Evolutionary conservation across 805 yeast species (phyloP).

Genomic region (Jamesozyma piceae): DNA sequence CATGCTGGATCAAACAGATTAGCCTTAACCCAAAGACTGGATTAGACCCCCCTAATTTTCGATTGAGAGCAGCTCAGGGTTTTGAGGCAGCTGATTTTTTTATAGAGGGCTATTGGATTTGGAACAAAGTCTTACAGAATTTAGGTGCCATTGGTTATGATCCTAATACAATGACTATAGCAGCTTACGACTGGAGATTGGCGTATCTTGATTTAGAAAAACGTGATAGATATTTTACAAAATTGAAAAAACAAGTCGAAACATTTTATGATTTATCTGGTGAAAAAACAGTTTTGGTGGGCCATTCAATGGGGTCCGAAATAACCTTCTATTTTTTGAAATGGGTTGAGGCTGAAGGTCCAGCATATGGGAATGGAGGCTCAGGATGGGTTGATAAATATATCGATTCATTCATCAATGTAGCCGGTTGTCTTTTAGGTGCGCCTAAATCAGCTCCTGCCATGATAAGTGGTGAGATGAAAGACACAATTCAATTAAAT

Average conservation of each 20-base stretch:
- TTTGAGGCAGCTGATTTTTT: slow-evolving; percentile 95
- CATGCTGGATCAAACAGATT: slow-evolving; percentile 89
- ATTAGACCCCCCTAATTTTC: slow-evolving; percentile 77
- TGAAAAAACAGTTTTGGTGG: slow-evolving; percentile 63
- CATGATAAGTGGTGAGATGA: slow-evolving; percentile 94
- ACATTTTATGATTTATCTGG: slow-evolving; percentile 42
- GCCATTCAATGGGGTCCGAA: slow-evolving; percentile 97
- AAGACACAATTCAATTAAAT: slow-evolving; percentile 90
- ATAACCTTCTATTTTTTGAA: slow-evolving; percentile 79
- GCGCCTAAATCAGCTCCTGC: slow-evolving; percentile 94
- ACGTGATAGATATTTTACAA: slow-evolving; percentile 78
- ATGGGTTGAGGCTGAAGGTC: slow-evolving; percentile 92
- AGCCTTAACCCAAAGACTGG: slow-evolving; percentile 89
- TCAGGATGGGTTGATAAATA: slow-evolving; percentile 76
- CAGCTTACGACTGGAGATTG: slow-evolving; percentile 94
- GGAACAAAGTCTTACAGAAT: slow-evolving; percentile 94
- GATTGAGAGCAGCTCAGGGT: slow-evolving; percentile 85
- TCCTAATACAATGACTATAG: slow-evolving; percentile 81
- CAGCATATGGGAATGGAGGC: slow-evolving; percentile 85
- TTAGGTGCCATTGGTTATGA: slow-evolving; percentile 91
- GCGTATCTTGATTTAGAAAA: slow-evolving; percentile 80
- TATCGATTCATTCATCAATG: slow-evolving; percentile 72
- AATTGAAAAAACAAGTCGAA: slow-evolving; percentile 68
- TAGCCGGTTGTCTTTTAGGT: slow-evolving; percentile 84
- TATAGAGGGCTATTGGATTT: slow-evolving; percentile 96